Base-by-base conservation (phyloP, 371 early-diverging fungal genomes). In the Actinomucor elegans region DNA sequence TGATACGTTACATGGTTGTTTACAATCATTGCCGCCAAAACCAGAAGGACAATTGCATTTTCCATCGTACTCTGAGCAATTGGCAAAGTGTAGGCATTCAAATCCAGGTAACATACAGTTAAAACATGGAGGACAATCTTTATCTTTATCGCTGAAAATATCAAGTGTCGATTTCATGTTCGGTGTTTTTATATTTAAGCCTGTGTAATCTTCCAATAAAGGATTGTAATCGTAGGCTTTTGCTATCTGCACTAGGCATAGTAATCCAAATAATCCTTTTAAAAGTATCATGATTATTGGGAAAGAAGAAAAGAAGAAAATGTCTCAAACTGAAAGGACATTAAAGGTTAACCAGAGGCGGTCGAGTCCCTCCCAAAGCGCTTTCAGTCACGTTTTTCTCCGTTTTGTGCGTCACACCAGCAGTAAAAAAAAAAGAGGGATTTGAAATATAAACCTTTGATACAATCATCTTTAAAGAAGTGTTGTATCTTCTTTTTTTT, bases 21-120 rank as follows among this genome's bases (percentile, higher is more conserved):
- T 67, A 58, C 97, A 96, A 52, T 93, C 90, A 37, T 89, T 84
- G n/a, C 94, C 94, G 12, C 93, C 94, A 68, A 91, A 96, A 9
- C 97, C 97, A 12, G 83, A 69, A 0, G 89, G 87, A 60, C 97
- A 96, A 40, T 70, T 69, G 62, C 97, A 96, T 46, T 85, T 79
- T 17, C 93, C 94, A 44, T 85, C 85, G 47, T 81, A 86, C 31
- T 83, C 75, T 43, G 85, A 86, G 66, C 95, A 94, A 12, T 80
- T 84, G 10, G 88, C 84, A 64, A 86, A 90, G 61, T 94, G 90
- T n/a, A 80, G 71, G 54, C 94, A 94, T 9, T 80, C 77, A 32
- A 86, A 90, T 7, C 76, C 83, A 20, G 85, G 80, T 33, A 93
- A 70, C 54, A 83, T 77, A 66, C 92, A 93, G 63, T 92, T 89